phyloP scores from a whole-genome alignment of 1,139 yeast genomes.

The Sporopachydermia cereana region DNA sequence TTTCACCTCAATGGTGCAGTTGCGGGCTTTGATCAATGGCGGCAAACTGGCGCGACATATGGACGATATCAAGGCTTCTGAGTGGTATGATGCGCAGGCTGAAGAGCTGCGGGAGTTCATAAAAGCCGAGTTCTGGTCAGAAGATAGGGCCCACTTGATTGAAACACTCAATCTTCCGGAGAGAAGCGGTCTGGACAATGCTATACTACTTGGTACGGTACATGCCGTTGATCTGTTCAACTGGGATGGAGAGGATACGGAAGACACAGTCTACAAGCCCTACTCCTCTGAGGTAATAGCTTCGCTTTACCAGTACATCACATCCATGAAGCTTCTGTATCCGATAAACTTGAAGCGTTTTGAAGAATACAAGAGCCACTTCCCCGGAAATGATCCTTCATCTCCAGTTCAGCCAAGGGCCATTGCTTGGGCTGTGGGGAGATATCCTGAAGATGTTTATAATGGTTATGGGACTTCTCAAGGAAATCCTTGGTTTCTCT shows the following conservation, averaged over 20 bases:
- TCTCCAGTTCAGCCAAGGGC: conserved; percentile 13
- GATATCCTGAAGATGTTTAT: conserved; percentile 90
- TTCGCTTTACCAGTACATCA: conserved; percentile 10
- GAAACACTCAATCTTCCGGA: conserved; percentile 50
- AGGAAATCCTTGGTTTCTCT: conserved; percentile 94
- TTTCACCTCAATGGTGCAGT: conserved; percentile 66
- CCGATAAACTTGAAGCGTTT: conserved; percentile 35
- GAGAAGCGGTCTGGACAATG: conserved; percentile 73
- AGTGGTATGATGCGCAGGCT: conserved; percentile 17
- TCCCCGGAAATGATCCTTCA: conserved; percentile 11
- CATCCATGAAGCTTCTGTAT: neutral
- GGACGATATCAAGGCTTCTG: conserved; percentile 18
- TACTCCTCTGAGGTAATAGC: conserved; percentile 21
- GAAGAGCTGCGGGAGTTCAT: conserved; percentile 30
- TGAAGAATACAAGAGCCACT: conserved; percentile 19
- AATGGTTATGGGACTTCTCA: conserved; percentile 64
- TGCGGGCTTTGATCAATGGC: conserved; percentile 57
- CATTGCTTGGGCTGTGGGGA: conserved; percentile 67
- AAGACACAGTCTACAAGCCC: conserved; percentile 18
- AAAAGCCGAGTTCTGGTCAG: conserved; percentile 18
- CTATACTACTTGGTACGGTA: conserved; percentile 54
- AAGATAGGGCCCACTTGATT: conserved; percentile 40
- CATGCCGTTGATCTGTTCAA: conserved; percentile 32
- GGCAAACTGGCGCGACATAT: conserved; percentile 32
- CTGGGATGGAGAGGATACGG: conserved; percentile 37